A percentile compares a stretch with the other conserved stretches of the same genome.
These are phyloP conservation scores for Golubevia pallescens DNA, from an alignment of 1,284 basidiomycete genomes.

Conservation along the genomic window DNA sequence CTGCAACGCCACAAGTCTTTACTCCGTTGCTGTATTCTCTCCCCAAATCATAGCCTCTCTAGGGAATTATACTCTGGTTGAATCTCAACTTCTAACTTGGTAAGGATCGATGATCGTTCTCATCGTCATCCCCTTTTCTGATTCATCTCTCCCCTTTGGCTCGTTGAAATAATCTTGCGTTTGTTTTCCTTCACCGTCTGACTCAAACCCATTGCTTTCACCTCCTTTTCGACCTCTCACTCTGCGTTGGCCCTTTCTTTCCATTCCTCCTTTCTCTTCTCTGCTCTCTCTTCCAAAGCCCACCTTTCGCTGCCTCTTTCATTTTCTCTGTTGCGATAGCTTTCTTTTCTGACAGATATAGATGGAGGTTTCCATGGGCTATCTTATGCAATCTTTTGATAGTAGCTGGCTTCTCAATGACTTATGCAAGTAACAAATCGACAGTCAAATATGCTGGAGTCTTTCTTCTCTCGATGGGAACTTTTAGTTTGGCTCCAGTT, in stretches of 20 bases:
- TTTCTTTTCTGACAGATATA: slow-evolving; percentile 38
- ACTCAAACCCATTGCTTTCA: too few species aligned
- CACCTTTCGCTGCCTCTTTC: slow-evolving; percentile 45
- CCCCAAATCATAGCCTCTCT: slow-evolving; percentile 45
- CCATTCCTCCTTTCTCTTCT: not conserved
- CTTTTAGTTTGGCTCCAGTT: slow-evolving; percentile 20
- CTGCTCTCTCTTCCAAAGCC: slow-evolving; percentile 10
- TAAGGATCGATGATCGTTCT: too few species aligned
- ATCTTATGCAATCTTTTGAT: slow-evolving; percentile 26
- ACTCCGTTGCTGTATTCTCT: slow-evolving; percentile 45
- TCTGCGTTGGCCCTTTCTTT: not conserved
- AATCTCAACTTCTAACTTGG: slow-evolving; percentile 46
- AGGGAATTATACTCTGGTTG: slow-evolving; percentile 19
- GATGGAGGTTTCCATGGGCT: slow-evolving; percentile 28
- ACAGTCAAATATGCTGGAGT: slow-evolving; percentile 41
- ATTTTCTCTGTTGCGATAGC: slow-evolving; percentile 34
- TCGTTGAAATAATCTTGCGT: too few species aligned
- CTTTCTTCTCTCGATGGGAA: slow-evolving; percentile 35
- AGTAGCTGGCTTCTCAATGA: slow-evolving; percentile 33
- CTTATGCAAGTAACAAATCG: slow-evolving; percentile 23
- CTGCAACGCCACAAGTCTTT: slow-evolving; percentile 33
- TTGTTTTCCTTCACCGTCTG: too few species aligned
- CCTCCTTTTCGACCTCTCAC: too few species aligned
- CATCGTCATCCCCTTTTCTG: too few species aligned
- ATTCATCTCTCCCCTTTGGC: too few species aligned